Conservation (phyloP, 768 basidiomycete species). For the Tephrocybe sp. region DNA sequence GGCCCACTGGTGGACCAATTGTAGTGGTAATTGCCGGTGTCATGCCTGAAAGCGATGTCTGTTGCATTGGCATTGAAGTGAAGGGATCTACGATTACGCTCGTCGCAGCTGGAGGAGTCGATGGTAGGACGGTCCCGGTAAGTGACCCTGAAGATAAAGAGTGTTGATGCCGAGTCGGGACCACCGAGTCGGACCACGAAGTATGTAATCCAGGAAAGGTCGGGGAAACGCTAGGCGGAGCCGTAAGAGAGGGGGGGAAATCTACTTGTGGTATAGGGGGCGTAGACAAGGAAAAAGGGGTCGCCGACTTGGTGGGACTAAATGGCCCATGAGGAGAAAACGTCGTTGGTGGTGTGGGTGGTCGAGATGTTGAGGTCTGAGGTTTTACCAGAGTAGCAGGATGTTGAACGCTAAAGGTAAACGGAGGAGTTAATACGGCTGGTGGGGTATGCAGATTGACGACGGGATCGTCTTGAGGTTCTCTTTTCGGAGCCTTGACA, state of each 20-base stretch:
- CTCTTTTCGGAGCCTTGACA: constrained; percentile 45
- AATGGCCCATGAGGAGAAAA: constrained; percentile 29
- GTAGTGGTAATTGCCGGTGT: constrained; percentile 14
- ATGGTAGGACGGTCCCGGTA: constrained; percentile 18
- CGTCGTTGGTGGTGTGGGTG: constrained; percentile 32
- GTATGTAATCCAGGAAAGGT: constrained; percentile 31
- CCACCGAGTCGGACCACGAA: constrained; percentile 38
- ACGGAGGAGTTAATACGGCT: constrained; percentile 13
- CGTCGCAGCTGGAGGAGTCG: constrained; percentile 15
- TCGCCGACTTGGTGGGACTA: constrained; percentile 19
- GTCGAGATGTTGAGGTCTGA: constrained; percentile 32
- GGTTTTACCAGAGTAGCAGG: constrained; percentile 14
- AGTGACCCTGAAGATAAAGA: constrained; percentile 40
- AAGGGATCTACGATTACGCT: constrained; percentile 18
- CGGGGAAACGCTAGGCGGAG: constrained; percentile 19
- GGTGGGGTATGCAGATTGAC: constrained; percentile 24
- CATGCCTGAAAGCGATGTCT: constrained; percentile 17
- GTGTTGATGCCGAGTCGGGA: constrained; percentile 39
- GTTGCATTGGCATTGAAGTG: constrained; percentile 19
- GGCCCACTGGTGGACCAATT: constrained; percentile 41
- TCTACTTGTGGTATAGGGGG: constrained; percentile 20
- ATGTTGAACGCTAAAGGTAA: constrained; percentile 15
- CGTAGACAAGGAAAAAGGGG: constrained; percentile 23
- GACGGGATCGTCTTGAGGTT: constrained; percentile 42
- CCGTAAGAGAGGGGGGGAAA: constrained; percentile 15